These are phyloP conservation scores for Manihot esculenta DNA, from an alignment of 441 rosid species.

Conservation along the genomic window DNA sequence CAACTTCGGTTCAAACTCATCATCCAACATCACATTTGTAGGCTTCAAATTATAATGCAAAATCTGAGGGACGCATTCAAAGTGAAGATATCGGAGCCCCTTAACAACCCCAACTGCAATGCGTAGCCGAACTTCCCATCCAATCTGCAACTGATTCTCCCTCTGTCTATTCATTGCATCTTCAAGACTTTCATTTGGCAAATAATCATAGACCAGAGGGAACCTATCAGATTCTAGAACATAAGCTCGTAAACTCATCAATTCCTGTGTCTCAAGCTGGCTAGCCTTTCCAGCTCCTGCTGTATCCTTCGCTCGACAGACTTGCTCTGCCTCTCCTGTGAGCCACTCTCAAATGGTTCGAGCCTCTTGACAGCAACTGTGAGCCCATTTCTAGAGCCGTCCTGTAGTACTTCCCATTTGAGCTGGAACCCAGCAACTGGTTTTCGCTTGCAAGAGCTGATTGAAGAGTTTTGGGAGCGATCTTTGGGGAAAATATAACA, in stretches of 20 bases:
- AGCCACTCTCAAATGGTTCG: conserved; percentile 64
- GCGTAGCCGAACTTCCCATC: conserved; percentile 83
- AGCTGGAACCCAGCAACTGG: conserved; percentile 75
- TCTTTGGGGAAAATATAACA: conserved; percentile 79
- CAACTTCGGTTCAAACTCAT: conserved; percentile 84
- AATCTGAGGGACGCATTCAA: conserved; percentile 60
- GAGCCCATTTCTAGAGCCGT: conserved; percentile 80
- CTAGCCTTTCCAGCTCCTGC: conserved; percentile 77
- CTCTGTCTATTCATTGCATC: conserved; percentile 76
- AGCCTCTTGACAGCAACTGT: conserved; percentile 75
- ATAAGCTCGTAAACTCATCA: conserved; percentile 90
- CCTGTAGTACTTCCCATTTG: conserved; percentile 70
- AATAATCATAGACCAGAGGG: conserved; percentile 80
- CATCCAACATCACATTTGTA: conserved; percentile 86
- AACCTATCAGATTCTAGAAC: conserved; percentile 69
- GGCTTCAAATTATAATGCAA: conserved; percentile 86
- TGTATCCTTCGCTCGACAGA: conserved; percentile 70
- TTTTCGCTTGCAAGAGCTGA: conserved; percentile 65
- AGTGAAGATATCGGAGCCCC: conserved; percentile 86
- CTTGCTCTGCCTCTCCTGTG: conserved; percentile 57
- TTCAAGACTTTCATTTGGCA: conserved; percentile 75
- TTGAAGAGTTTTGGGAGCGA: conserved; percentile 67
- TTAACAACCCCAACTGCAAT: conserved; percentile 84
- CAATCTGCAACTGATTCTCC: conserved; percentile 58
- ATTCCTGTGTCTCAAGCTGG: conserved; percentile 74